Base-by-base conservation (phyloP, 179 eudicot species). In the Sideroxylon spinosum region DNA sequence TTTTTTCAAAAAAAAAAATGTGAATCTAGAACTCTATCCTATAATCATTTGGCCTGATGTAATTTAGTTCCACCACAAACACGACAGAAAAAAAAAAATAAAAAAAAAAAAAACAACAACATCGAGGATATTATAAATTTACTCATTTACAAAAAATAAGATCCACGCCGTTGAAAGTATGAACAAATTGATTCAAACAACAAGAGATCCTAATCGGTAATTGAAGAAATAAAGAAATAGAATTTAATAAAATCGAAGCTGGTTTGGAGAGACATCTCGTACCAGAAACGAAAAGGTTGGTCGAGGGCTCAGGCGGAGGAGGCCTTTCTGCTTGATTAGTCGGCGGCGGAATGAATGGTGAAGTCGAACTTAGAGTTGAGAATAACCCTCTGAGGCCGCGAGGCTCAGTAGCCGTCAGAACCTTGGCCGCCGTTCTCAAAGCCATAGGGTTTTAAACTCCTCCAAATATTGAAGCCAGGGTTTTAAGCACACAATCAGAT, bases 251-350 rank as follows among this genome's bases (percentile, higher is more conserved):
- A 59, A 10, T 59, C 9, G 23, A 2, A 6, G 23, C 63, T 0
- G 4, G 13, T 59, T 16, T 7, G 4, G 75, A 65, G 19, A 59
- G n/a, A 68, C 46, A 22, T n/a, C 63, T 29, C 25, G 64, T 77
- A 78, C 97, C 94, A 19, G 94, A 90, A 71, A 92, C 88, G 81
- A 92, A 92, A 62, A 92, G 93, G 76, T 89, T 89, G 57, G 89
- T 80, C 37, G 80, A 81, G 25, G 97, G 97, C 1, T 90, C 97
- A 9, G 92, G 92, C 6, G 79, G 80, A 20, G 89, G 89, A 52
- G 84, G 80, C 81, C 79, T 75, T 20, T 78, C 53, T 6, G 87
- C 73, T 23, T 84, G 81, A 9, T 81, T 20, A 1, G 84, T 7
- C n/a, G 84, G 84, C 7, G 91, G 89, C 10, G 87, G 83, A 77